Evolutionary conservation across 441 rosid species (phyloP), one percentile per base, ranked within the genome.

Genomic region (Aleurites moluccanus): DNA sequence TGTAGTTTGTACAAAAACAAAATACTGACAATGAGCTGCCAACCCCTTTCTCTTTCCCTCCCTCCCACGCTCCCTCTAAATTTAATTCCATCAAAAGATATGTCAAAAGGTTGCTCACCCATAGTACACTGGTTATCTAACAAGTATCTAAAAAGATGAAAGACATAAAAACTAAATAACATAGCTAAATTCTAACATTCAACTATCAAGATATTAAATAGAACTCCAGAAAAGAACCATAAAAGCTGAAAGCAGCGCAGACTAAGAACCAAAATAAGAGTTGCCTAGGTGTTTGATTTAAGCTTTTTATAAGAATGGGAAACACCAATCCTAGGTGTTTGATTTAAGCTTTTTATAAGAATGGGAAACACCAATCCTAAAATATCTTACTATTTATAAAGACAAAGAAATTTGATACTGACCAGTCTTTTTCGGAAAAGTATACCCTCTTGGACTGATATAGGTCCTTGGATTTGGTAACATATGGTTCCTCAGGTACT

Each of bases 381-480:
- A n/a, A n/a, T n/a, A n/a, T n/a, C n/a, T n/a, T n/a, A n/a, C n/a
- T 42, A 69, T 35, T 23, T 8, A 64, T 20, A n/a, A n/a, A n/a
- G 47, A 42, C 9, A 28, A 18, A 20, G 69, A 50, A 42, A 25
- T 30, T 20, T 5, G 25, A 38, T 13, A 69, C 88, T 84, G 50
- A 93, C 98, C 98, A 10, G 82, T 96, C 83, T 90, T 92, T 85
- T 89, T 96, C 8, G 96, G 70, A 78, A 90, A 96, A 1, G 93
- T 56, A 64, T 92, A 93, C 73, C 91, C 94, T 57, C 81, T 88
- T 73, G 83, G 70, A 78, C 84, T 93, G 85, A 85, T 77, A 81
- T 84, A 96, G 21, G 97, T 90, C 18, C 95, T 91, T 20, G 98
- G 99, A 79, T 96, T 96, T 57, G 98, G 99, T 80, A 79, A 73